phyloP scores from a whole-genome alignment of 2,329 filamentous ascomycete species.

The Aspergillus ochraceoroseus region DNA sequence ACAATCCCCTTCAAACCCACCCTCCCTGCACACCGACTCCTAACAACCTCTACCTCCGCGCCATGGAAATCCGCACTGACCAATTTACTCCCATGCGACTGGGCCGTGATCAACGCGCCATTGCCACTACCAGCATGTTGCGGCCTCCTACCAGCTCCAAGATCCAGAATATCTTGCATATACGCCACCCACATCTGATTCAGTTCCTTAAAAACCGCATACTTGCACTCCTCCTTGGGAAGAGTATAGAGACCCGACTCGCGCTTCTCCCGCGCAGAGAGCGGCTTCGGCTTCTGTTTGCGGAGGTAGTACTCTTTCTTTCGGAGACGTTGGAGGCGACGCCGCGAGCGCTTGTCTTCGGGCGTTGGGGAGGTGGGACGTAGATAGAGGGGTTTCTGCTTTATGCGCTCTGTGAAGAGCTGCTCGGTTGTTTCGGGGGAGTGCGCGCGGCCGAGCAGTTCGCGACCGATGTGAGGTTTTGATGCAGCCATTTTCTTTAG shows the following conservation, averaged over 20 bases:
- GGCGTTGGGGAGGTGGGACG: constrained; percentile 66
- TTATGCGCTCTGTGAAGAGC: constrained; percentile 77
- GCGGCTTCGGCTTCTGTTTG: constrained; percentile 57
- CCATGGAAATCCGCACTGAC: constrained; percentile 88
- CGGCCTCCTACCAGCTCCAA: constrained; percentile 38
- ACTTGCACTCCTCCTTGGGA: constrained; percentile 62
- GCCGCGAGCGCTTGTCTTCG: constrained; percentile 49
- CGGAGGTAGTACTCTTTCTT: constrained; percentile 45
- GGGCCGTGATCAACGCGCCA: constrained; percentile 52
- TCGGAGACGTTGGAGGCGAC: constrained; percentile 50
- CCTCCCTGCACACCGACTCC: constrained; percentile 72
- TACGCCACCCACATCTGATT: constrained; percentile 79
- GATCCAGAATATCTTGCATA: constrained; percentile 71
- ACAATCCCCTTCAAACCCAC: constrained; percentile 85
- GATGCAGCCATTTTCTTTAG: constrained; percentile 21
- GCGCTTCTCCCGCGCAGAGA: constrained; percentile 76
- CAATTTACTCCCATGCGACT: constrained; percentile 55
- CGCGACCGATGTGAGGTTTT: constrained; percentile 49
- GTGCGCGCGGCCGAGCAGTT: constrained; percentile 72
- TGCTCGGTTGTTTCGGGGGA: constrained; percentile 64
- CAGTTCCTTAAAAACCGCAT: constrained; percentile 71
- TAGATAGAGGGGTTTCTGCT: constrained; percentile 74
- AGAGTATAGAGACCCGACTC: constrained; percentile 68
- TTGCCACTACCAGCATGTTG: constrained; percentile 1
- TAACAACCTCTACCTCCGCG: constrained; percentile 72